Evolutionary conservation across 2,329 filamentous ascomycete species (phyloP), one percentile per base, ranked within the genome.

Genomic region (Trichoderma citrinoviride): DNA sequence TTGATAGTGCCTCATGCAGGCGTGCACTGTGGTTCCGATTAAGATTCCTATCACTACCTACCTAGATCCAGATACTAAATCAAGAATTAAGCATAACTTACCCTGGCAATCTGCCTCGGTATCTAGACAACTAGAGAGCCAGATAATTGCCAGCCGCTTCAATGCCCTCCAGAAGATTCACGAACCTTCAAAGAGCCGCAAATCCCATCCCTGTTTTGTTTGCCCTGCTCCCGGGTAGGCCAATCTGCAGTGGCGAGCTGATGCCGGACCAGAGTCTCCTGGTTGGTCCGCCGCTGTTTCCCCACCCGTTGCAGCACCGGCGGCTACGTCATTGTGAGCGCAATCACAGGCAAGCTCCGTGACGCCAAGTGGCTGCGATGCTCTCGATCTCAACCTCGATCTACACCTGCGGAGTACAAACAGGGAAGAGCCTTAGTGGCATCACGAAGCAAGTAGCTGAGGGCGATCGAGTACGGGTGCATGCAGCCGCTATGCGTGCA

Each of bases 321-420:
- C 47, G 49, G 54, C 61, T 68, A 70, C 69, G 69, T 70, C 69
- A 70, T 67, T 49, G 66, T 68, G 65, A 68, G 67, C 50, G 67
- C 58, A 49, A 62, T 43, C 27, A 37, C 53, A 53, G 58, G 23
- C 43, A 52, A 70, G 68, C 68, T 68, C 40, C 3, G 37, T 43
- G 7, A 19, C 19, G 43, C 61, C 41, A n/a, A 64, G 25, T 64
- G 61, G 53, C 52, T 29, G 17, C 14, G 19, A 52, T 44, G 43
- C 49, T 52, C 53, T 64, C 52, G 53, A 57, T 57, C 46, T 40
- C 41, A 29, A 49, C 25, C 41, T 47, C 52, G 50, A 63, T 63
- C 50, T 63, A 43, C n/a, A n/a, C n/a, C n/a, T n/a, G n/a, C n/a
- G n/a, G n/a, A n/a, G n/a, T n/a, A n/a, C 61, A 44, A 58, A 33